A percentile compares a stretch with the other conserved stretches of the same genome.
These are phyloP conservation scores for Cladosporium colombiae DNA, from an alignment of 2,329 filamentous ascomycete genomes.

Conservation along the genomic window DNA sequence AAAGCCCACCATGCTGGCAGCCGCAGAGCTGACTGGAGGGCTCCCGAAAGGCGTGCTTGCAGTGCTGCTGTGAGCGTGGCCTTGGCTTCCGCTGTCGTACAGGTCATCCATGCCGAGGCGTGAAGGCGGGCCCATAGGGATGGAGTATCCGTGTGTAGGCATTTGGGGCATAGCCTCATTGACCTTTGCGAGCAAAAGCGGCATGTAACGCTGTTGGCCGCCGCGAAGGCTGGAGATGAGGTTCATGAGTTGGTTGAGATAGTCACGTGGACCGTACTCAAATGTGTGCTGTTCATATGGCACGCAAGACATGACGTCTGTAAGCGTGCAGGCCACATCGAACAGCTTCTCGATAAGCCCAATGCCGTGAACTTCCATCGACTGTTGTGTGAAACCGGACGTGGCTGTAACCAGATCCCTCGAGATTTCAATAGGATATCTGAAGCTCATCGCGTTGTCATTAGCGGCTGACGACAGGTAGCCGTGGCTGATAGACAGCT, in stretches of 20 bases:
- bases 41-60: conserved; percentile 33
- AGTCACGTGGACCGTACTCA: conserved; percentile 67
- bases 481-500: conserved; percentile 66
- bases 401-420: conserved; percentile 63
- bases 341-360: conserved; percentile 81
- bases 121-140: conserved; percentile 31
- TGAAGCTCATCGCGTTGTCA: conserved; percentile 63
- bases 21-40: conserved; percentile 24
- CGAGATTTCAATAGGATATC: conserved; percentile 63
- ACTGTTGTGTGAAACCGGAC: conserved; percentile 68
- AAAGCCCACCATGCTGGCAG: conserved; percentile 15
- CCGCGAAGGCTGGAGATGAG: conserved; percentile 70
- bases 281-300: conserved; percentile 60
- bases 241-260: conserved; percentile 68
- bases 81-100: conserved; percentile 32
- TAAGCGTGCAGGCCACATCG: conserved; percentile 72
- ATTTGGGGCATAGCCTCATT: conserved; percentile 53
- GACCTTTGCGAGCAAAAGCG: conserved; percentile 74
- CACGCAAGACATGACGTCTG: conserved; percentile 68
- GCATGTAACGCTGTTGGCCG: conserved; percentile 74
- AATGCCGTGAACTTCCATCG: conserved; percentile 73
- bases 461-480: conserved; percentile 58
- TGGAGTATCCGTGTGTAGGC: conserved; percentile 30
- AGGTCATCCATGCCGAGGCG: conserved; percentile 30
- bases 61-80: conserved; percentile 47